Base-by-base conservation (phyloP, 139 green algal genomes). In the Closterium sp. region DNA sequence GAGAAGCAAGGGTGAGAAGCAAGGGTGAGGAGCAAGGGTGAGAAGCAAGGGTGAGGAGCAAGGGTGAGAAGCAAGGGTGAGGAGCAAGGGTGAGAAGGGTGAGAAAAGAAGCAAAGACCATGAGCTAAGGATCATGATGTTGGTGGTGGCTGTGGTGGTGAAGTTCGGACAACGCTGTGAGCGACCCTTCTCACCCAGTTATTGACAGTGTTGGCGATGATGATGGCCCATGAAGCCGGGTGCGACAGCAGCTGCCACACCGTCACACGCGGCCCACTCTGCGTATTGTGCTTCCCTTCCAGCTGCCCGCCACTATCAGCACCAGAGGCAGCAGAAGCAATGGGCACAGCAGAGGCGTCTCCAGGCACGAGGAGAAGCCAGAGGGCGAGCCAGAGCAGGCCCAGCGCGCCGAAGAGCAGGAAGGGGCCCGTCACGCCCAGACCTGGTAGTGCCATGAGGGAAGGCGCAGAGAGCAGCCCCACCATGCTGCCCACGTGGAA, bases 391-490 rank as follows among this genome's bases (percentile, higher is more conserved):
- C 95, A 96, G 13, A 95, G 28, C 19, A 93, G 30, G 0, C 95
- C 94, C 30, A 96, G 70, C 45, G 84, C 70, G 13, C 94, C 95
- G 29, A 96, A 95, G 10, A 91, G 30, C 0, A 93, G 45, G 92
- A 96, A 96, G 17, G 91, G 88, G 28, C 94, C 91, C 1, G 91
- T 0, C 92, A 97, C 31, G 96, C 95, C 98, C 96, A 99, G 24
- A 95, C 95, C 45, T 0, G 34, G 85, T 0, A 24, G 27, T 4
- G 79, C 11, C 85, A 99, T 97, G 89, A 99, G 96, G 27, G 97
- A 91, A 0, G 97, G 97, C 5, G 95, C 96, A 4, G 97, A 79
- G 1, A 95, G 95, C 73, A 99, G 96, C 0, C 98, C 95, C 0
- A 91, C 42, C 91, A 96, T 93, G 45, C 50, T 93, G 30, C 95